A percentile compares a stretch with the other conserved stretches of the same genome.
phyloP scores from a whole-genome alignment of 2,329 filamentous ascomycete species.

The Plectosphaerella sp. region DNA sequence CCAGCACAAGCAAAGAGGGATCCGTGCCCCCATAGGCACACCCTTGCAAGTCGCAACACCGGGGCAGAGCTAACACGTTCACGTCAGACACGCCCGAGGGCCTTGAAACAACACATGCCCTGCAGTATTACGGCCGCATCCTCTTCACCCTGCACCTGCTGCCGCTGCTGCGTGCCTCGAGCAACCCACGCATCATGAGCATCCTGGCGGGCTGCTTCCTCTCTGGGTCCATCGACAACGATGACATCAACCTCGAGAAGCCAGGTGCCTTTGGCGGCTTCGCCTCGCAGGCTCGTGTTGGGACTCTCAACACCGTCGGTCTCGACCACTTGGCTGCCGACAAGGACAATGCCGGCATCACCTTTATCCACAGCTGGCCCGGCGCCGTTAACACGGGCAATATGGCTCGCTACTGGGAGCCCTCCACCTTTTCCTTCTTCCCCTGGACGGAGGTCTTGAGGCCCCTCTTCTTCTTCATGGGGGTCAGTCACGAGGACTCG shows the following conservation, averaged over 20 bases:
- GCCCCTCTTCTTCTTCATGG: constrained; percentile 6
- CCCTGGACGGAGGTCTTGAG: constrained; percentile 6
- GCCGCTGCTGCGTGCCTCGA: constrained; percentile 25
- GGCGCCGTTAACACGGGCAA: constrained; percentile 20
- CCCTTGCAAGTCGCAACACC: background rate
- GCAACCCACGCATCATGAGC: constrained; percentile 17
- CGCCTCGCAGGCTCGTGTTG: constrained; percentile 11
- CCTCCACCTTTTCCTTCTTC: constrained; percentile 2
- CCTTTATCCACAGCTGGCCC: constrained; percentile 24
- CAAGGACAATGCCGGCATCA: constrained; percentile 8
- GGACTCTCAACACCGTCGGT: constrained; percentile 16
- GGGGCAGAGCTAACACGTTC: background rate
- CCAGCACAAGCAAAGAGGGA: background rate
- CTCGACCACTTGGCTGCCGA: constrained; percentile 16
- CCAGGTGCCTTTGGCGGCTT: constrained; percentile 16
- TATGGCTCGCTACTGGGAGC: constrained; percentile 2
- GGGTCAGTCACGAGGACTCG: constrained; percentile 1
- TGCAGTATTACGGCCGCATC: constrained; percentile 40
- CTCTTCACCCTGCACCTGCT: constrained; percentile 33
- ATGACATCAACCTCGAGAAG: constrained; percentile 17
- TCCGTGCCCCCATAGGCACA: background rate
- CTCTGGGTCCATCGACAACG: constrained; percentile 12
- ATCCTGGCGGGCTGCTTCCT: constrained; percentile 17
- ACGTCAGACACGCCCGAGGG: constrained; percentile 33
- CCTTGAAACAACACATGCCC: constrained; percentile 30